phyloP scores from a whole-genome alignment of 2,329 filamentous ascomycete species.

The Colletotrichum sp. region DNA sequence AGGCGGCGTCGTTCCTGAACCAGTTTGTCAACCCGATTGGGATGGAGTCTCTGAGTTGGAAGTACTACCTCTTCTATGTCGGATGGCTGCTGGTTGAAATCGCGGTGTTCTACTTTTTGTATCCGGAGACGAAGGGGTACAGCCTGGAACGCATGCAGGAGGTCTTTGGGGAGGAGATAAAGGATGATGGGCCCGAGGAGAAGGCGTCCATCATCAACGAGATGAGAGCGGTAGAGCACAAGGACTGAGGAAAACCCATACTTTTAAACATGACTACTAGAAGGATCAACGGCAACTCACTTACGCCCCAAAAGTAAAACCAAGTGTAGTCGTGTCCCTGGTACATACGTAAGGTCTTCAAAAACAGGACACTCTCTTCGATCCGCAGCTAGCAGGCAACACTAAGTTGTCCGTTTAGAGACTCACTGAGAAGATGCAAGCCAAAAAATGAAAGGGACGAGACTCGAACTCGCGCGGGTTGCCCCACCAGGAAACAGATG shows the following conservation, averaged over 20 bases:
- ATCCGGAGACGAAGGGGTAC: neutral
- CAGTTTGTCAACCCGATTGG: conserved; percentile 40
- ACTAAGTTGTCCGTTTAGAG: neutral
- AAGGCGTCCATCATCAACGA: neutral
- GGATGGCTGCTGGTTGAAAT: neutral
- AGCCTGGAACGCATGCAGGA: neutral
- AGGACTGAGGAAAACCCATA: neutral
- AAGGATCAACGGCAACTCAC: neutral
- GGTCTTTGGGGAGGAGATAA: neutral
- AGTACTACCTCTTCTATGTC: conserved; percentile 23
- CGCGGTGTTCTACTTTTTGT: neutral
- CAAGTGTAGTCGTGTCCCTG: neutral
- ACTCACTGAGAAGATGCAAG: neutral
- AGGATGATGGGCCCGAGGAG: neutral
- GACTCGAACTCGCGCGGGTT: conserved; percentile 22
- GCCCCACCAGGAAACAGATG: conserved; percentile 22
- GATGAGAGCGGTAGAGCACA: neutral
- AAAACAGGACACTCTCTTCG: neutral
- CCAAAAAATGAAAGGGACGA: conserved; percentile 13
- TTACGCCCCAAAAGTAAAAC: neutral
- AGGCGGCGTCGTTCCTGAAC: conserved; percentile 31
- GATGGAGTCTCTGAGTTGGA: conserved; percentile 29
- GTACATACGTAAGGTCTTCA: too few species aligned
- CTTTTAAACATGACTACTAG: neutral
- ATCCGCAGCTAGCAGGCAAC: neutral